These are phyloP conservation scores for Aspergillus affinis DNA, from an alignment of 495 filamentous ascomycete genomes.

Conservation along the genomic window DNA sequence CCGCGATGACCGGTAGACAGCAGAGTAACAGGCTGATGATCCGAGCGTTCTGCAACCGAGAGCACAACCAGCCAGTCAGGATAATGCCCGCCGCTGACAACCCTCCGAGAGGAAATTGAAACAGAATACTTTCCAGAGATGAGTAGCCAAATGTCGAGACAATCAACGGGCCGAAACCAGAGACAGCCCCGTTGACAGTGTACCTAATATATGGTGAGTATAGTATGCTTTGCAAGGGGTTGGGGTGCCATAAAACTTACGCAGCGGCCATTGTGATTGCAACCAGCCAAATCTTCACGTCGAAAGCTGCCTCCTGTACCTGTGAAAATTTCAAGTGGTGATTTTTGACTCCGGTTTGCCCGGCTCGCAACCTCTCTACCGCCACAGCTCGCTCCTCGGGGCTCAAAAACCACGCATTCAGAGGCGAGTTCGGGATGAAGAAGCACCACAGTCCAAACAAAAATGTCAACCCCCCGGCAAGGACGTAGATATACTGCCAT, in stretches of 20 bases:
- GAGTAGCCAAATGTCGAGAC: conserved; percentile 72
- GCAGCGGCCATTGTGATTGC: conserved; percentile 57
- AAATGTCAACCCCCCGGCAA: conserved; percentile 63
- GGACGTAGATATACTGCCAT: conserved; percentile 71
- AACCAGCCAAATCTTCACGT: conserved; percentile 54
- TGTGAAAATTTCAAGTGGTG: conserved; percentile 51
- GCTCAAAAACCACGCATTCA: conserved; percentile 53
- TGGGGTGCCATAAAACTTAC: conserved; percentile 26
- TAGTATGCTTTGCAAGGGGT: background rate
- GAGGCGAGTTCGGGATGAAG: conserved; percentile 51
- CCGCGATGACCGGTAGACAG: conserved; percentile 71
- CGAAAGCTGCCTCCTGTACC: conserved; percentile 47
- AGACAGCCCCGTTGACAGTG: conserved; percentile 73
- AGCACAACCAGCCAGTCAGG: conserved; percentile 60
- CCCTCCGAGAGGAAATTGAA: conserved; percentile 70
- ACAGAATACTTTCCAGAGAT: conserved; percentile 64
- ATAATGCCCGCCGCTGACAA: conserved; percentile 64
- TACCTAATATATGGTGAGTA: conserved; percentile 39
- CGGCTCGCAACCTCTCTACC: conserved; percentile 51
- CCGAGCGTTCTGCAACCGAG: conserved; percentile 58
- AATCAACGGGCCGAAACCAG: conserved; percentile 73
- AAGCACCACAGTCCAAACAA: conserved; percentile 65
- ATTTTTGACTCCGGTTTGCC: conserved; percentile 53
- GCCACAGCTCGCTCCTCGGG: conserved; percentile 50
- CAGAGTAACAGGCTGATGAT: conserved; percentile 61